phyloP scores from a whole-genome alignment of 2,329 filamentous ascomycete genomes.

The Simplicillium sp. region DNA sequence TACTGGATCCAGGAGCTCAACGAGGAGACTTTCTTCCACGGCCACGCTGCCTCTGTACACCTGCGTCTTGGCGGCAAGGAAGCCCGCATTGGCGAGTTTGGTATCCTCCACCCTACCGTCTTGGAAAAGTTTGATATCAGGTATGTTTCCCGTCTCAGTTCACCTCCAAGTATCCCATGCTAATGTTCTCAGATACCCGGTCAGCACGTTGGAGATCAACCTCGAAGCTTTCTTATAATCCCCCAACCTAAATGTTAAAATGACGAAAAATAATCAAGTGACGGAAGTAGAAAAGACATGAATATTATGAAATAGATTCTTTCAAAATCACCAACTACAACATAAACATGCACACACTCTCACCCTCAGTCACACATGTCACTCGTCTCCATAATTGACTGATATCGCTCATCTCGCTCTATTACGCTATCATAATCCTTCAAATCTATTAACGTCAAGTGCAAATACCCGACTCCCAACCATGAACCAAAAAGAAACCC shows the following conservation, averaged over 20 bases:
- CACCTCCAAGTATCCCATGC: background rate
- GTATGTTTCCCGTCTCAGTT: constrained; percentile 29
- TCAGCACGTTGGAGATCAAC: constrained; percentile 90
- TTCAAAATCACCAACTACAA: too few relatives aligned
- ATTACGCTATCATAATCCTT: too few relatives aligned
- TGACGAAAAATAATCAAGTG: constrained; percentile 5
- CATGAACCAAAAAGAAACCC: too few relatives aligned
- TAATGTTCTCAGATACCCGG: constrained; percentile 58
- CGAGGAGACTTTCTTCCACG: constrained; percentile 84
- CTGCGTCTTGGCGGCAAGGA: constrained; percentile 66
- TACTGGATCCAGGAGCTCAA: constrained; percentile 96
- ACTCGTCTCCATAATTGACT: too few relatives aligned
- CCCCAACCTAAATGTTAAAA: constrained; percentile 5
- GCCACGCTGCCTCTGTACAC: constrained; percentile 79
- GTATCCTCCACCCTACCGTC: constrained; percentile 87
- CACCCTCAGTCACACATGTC: too few relatives aligned
- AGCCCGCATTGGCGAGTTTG: constrained; percentile 76
- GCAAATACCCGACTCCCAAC: too few relatives aligned
- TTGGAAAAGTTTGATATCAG: constrained; percentile 88
- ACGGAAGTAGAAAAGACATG: constrained; percentile 4
- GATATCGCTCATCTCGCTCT: too few relatives aligned
- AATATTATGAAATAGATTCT: constrained; percentile 7
- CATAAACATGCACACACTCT: too few relatives aligned
- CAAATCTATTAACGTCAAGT: too few relatives aligned
- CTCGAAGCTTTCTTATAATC: constrained; percentile 79